Conservation (phyloP, 2,329 filamentous ascomycete species). For the Thielaviopsis ethacetica region DNA sequence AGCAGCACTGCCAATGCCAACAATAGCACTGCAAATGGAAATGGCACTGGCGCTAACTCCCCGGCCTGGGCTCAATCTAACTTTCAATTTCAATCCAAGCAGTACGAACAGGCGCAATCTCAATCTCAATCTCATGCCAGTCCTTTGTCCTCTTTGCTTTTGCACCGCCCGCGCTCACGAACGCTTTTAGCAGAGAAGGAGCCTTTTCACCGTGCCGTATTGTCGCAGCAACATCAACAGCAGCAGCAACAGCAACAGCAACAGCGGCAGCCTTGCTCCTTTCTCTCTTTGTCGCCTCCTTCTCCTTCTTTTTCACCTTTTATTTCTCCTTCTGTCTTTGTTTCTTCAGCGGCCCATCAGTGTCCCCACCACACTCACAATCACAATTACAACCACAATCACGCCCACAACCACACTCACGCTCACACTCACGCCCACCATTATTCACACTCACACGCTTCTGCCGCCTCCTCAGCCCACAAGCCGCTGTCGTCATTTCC, state of each 20-base stretch:
- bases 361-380: not conserved
- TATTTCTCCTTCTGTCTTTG: not conserved
- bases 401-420: not conserved
- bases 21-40: not conserved
- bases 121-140: not conserved
- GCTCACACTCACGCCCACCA: not conserved
- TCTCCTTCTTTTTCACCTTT: not conserved
- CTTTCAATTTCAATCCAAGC: not conserved
- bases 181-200: not conserved
- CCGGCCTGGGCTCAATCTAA: not conserved
- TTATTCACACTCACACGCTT: not conserved
- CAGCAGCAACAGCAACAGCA: not conserved
- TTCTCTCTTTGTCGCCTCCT: not conserved
- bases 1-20: not conserved
- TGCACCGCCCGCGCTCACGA: not conserved
- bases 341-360: not conserved
- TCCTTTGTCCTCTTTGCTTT: not conserved
- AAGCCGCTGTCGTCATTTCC: not conserved
- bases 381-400: no score
- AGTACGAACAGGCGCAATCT: not conserved
- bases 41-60: not conserved
- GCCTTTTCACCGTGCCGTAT: not conserved
- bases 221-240: conserved; percentile 2
- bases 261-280: not conserved
- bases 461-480: not conserved